Evolutionary conservation across 768 basidiomycete species (phyloP), one percentile per base, ranked within the genome.

Genomic region (Austroboletus festivus): DNA sequence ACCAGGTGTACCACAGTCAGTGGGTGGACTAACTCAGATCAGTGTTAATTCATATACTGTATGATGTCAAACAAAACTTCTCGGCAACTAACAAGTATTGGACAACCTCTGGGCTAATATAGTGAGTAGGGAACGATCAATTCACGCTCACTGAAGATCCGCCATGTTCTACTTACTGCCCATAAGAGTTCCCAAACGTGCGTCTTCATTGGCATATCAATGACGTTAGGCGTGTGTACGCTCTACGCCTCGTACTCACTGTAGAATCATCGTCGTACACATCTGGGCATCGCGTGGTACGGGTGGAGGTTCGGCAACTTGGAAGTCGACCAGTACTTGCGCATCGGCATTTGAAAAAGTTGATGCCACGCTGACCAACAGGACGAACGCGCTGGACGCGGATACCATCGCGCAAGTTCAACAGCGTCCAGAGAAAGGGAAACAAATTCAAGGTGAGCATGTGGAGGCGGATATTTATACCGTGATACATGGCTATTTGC

Each of bases 101-200:
- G 5, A 85, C 82, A 12, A 85, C 70, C 61, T 85, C 85, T 11
- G 83, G 73, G 40, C 85, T 87, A 43, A 38, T 46, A 21, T 38
- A 19, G 31, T 37, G 22, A 46, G 15, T 41, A 24, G n/a, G 5
- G 31, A 12, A 31, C 22, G 18, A 11, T 26, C 24, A 28, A 21
- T 16, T n/a, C n/a, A n/a, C n/a, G n/a, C n/a, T n/a, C n/a, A n/a
- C n/a, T n/a, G n/a, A n/a, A n/a, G n/a, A n/a, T n/a, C n/a, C n/a
- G n/a, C n/a, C n/a, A 37, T 16, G 3, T 2, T 30, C 33, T 31
- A 71, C 78, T 61, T 58, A 86, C 86, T 71, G 50, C 57, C 83
- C 85, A 52, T 80, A 88, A 3, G 87, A 88, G 60, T 75, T 79
- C 3, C 80, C 86, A 58, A 87, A 89, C 46, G 84, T 85, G 46